Base-by-base conservation (phyloP, 306 rosid species). In the Quercus agrifolia region DNA sequence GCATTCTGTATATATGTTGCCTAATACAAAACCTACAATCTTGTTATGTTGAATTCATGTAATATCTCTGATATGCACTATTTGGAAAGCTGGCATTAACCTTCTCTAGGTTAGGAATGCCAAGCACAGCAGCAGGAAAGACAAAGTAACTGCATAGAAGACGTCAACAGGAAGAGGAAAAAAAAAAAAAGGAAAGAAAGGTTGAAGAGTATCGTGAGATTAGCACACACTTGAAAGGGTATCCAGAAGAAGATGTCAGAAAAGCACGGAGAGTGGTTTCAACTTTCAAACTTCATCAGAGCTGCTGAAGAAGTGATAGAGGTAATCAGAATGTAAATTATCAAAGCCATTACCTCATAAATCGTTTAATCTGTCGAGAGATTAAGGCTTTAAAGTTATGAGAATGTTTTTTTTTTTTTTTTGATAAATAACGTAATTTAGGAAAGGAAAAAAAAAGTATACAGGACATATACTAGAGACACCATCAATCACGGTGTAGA, bases 281-380 rank as follows among this genome's bases (percentile, higher is more conserved):
- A 1, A 92, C 44, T 38, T 38, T 38, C 44, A 38, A 38, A 38
- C 90, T 87, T 94, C 30, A 83, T 94, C 51, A 87, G 82, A 82
- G 88, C 97, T 14, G 91, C 87, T 33, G 97, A 94, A 77, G 97
- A 94, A 88, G 95, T 94, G 76, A 97, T 92, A 88, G 92, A 91
- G 97, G 98, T 92, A 85, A 77, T 74, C 14, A 41, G 41, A 9
- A 25, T 27, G 38, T 66, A 11, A 14, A 74, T 2, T 63, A 57
- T 20, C 44, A 30, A 28, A 18, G 9, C 6, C 27, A 49, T 44
- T 59, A 44, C 56, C 56, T 5, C 71, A 66, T 17, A 21, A 31
- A 30, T 66, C 46, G 49, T 21, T n/a, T 49, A 20, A 59, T 77
- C 15, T 52, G 23, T 28, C 57, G 13, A 21, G 25, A 10, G 59